Conservation (phyloP, 1,284 basidiomycete genomes). For the Trichosporon coremiiforme region DNA sequence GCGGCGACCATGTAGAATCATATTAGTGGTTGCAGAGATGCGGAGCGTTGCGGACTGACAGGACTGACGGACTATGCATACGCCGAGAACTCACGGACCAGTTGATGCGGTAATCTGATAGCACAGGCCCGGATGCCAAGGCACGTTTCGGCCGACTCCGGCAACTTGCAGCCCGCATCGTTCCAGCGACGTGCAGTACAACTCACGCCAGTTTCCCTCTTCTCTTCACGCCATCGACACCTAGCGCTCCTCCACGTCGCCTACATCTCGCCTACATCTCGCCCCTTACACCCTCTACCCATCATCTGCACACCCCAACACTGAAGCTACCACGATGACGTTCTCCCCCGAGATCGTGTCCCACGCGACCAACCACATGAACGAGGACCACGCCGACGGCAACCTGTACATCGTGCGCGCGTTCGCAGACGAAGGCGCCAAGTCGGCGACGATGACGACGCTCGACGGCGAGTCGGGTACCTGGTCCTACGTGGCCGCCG, state of each 20-base stretch:
- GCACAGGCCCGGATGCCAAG: conserved; percentile 5
- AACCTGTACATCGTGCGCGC: conserved; percentile 23
- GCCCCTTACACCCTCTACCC: no score
- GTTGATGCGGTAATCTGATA: neutral
- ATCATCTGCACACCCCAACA: no score
- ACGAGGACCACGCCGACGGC: conserved; percentile 23
- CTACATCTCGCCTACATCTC: neutral
- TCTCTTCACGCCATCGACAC: neutral
- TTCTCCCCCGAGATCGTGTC: conserved; percentile 13
- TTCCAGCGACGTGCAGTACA: no score
- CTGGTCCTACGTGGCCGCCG: conserved; percentile 16
- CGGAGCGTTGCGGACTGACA: neutral
- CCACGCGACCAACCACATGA: conserved; percentile 20
- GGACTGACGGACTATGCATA: no score
- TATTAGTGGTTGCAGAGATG: neutral
- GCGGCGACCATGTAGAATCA: neutral
- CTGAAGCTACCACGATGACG: neutral
- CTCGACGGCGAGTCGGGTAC: conserved; percentile 14
- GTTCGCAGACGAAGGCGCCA: conserved; percentile 11
- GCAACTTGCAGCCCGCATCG: neutral
- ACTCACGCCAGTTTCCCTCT: no score
- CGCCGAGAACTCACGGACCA: no score
- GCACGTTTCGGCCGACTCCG: conserved; percentile 9
- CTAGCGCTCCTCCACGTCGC: neutral
- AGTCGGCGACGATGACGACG: conserved; percentile 11